A percentile compares a stretch with the other conserved stretches of the same genome.
Conservation (phyloP, 1,284 basidiomycete species). For the Sutorius eximius region DNA sequence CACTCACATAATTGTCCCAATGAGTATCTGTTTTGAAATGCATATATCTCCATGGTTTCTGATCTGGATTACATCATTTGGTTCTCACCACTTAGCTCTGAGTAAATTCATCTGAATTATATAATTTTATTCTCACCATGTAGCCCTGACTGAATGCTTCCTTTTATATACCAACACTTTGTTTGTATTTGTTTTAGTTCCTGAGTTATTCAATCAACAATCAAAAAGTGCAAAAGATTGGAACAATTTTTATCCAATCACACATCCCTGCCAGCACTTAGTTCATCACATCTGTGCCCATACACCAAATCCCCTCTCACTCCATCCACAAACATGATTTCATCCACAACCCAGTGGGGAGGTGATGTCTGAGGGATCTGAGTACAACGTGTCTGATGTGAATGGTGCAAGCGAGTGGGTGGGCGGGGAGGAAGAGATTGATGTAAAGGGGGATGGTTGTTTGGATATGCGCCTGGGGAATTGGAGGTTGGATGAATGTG, state of each 20-base stretch:
- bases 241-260: conserved; percentile 32
- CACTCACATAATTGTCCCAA: too few relatives aligned
- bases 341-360: conserved; percentile 33
- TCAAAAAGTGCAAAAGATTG: too few relatives aligned
- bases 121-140: too few relatives aligned
- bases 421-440: conserved; percentile 18
- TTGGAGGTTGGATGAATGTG: conserved; percentile 27
- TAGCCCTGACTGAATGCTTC: too few relatives aligned
- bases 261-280: conserved; percentile 26
- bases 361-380: conserved; percentile 30
- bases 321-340: conserved; percentile 33
- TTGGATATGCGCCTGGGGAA: conserved; percentile 5
- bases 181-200: too few relatives aligned
- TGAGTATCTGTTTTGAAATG: too few relatives aligned
- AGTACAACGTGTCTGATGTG: conserved; percentile 19
- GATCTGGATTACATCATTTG: too few relatives aligned
- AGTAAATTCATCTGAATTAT: too few relatives aligned
- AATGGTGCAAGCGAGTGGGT: conserved; percentile 14
- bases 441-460: conserved; percentile 30
- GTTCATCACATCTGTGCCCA: conserved; percentile 33
- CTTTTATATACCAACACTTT: too few relatives aligned
- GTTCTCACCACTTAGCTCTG: too few relatives aligned
- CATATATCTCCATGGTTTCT: too few relatives aligned
- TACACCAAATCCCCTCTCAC: conserved; percentile 39
- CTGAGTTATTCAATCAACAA: too few relatives aligned